A percentile compares a stretch with the other conserved stretches of the same genome.
Conservation (phyloP, 2,329 filamentous ascomycete species). For the Fusarium annulatum region DNA sequence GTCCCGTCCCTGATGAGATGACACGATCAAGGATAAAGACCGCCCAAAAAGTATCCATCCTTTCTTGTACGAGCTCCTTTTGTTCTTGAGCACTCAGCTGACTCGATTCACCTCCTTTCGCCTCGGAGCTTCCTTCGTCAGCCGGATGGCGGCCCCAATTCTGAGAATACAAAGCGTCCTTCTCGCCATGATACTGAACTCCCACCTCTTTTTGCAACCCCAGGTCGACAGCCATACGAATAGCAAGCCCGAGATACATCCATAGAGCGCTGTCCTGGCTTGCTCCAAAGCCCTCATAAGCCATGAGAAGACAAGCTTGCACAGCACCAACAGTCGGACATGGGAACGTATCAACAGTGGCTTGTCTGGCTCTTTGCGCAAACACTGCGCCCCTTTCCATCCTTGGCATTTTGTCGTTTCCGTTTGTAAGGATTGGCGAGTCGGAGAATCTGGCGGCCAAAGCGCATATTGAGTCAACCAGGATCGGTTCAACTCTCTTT, state of each 20-base stretch:
- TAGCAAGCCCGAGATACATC: slow-evolving; percentile 93
- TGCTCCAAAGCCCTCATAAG: slow-evolving; percentile 89
- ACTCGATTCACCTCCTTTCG: slow-evolving; percentile 57
- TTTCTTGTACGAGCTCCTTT: slow-evolving; percentile 79
- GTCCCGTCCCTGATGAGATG: slow-evolving; percentile 87
- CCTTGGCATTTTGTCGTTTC: slow-evolving; percentile 60
- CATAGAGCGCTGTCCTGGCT: slow-evolving; percentile 90
- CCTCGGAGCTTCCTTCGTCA: slow-evolving; percentile 52
- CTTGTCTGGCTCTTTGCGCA: slow-evolving; percentile 83
- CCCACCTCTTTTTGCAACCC: slow-evolving; percentile 86
- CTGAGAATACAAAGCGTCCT: slow-evolving; percentile 61
- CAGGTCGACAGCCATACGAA: slow-evolving; percentile 83
- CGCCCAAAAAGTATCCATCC: slow-evolving; percentile 89
- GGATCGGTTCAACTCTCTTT: slow-evolving; percentile 83
- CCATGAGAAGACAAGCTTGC: slow-evolving; percentile 84
- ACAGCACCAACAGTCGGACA: slow-evolving; percentile 86
- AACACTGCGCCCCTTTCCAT: slow-evolving; percentile 82
- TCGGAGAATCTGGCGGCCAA: slow-evolving; percentile 84
- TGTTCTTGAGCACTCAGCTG: slow-evolving; percentile 62
- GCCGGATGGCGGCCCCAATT: slow-evolving; percentile 54
- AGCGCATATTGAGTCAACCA: slow-evolving; percentile 88
- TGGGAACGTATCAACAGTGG: slow-evolving; percentile 83
- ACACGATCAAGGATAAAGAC: slow-evolving; percentile 89
- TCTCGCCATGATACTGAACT: slow-evolving; percentile 69
- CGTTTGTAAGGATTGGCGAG: slow-evolving; percentile 59